Conservation (phyloP, 192 early-diverging fungal genomes). For the Backusella circina region DNA sequence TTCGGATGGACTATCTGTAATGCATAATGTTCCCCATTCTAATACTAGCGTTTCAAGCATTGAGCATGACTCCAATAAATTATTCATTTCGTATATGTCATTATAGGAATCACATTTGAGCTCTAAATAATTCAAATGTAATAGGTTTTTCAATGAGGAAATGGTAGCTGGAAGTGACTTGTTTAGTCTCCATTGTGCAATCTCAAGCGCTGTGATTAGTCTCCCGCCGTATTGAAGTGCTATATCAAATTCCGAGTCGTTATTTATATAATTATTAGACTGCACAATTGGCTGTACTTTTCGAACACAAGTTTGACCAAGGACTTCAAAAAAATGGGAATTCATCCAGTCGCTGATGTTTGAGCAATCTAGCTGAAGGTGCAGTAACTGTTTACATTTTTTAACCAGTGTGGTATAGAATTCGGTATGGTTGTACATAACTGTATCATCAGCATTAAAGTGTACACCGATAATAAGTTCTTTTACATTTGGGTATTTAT, state of each 20-base stretch:
- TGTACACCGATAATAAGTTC: not conserved
- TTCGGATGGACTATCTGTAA: not conserved
- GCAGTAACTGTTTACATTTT: not conserved
- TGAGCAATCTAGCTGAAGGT: not conserved
- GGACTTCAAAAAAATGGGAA: not conserved
- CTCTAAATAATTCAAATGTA: not conserved
- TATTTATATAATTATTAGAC: not conserved
- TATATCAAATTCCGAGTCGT: not conserved
- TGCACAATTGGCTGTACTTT: not conserved
- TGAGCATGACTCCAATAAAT: not conserved
- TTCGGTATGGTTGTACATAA: not conserved
- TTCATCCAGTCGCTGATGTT: not conserved
- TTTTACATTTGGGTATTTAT: not conserved
- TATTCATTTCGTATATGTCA: not conserved
- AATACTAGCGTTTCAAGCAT: not conserved
- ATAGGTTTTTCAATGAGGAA: not conserved
- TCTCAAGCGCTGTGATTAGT: not conserved
- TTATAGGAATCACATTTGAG: not conserved
- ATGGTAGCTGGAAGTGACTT: not conserved
- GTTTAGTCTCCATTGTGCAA: slow-evolving; percentile 1
- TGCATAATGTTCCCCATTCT: not conserved
- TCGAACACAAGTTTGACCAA: not conserved
- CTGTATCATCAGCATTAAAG: not conserved
- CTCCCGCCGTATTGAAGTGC: not conserved
- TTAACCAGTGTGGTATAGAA: not conserved